Evolutionary conservation across 1,284 basidiomycete genomes (phyloP).

Genomic region (Macrocystidia cucumis): DNA sequence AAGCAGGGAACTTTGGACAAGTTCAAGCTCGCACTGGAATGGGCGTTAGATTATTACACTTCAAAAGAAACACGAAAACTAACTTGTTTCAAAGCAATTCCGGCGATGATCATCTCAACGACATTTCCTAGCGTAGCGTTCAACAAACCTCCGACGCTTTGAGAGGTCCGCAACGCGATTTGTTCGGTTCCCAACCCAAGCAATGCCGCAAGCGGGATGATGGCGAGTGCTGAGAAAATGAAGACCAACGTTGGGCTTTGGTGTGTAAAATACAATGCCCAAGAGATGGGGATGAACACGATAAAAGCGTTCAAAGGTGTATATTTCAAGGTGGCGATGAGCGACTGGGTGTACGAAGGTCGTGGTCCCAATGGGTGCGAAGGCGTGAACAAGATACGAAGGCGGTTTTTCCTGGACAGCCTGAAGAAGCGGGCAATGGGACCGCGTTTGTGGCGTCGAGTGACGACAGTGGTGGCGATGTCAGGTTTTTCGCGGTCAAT

Average conservation of each 20-base stretch:
- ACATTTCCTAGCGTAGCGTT: conserved; percentile 60
- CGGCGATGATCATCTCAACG: conserved; percentile 43
- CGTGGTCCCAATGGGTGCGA: conserved; percentile 23
- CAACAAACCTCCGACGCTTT: conserved; percentile 50
- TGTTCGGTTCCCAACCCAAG: conserved; percentile 64
- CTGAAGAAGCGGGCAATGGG: too few relatives aligned
- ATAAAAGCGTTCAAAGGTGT: conserved; percentile 39
- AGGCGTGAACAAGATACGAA: conserved; percentile 28
- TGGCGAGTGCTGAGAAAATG: conserved; percentile 39
- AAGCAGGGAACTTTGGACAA: conserved; percentile 57
- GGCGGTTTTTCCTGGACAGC: too few relatives aligned
- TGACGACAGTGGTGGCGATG: too few relatives aligned
- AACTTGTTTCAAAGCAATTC: conserved; percentile 31
- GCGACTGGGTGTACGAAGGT: conserved; percentile 27
- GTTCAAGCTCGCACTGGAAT: conserved; percentile 49
- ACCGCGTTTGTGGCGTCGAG: too few relatives aligned
- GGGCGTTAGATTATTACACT: conserved; percentile 24
- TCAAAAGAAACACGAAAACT: conserved; percentile 13
- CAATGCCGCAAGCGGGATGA: conserved; percentile 46
- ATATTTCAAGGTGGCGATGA: conserved; percentile 29
- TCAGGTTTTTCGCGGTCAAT: too few relatives aligned
- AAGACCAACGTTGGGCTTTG: conserved; percentile 45
- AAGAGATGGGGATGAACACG: conserved; percentile 46
- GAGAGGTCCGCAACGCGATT: conserved; percentile 46
- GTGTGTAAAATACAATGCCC: conserved; percentile 49